Evolutionary conservation across 257 asterid genomes (phyloP), one percentile per base, ranked within the genome.

Genomic region (Knoxia roxburghii): DNA sequence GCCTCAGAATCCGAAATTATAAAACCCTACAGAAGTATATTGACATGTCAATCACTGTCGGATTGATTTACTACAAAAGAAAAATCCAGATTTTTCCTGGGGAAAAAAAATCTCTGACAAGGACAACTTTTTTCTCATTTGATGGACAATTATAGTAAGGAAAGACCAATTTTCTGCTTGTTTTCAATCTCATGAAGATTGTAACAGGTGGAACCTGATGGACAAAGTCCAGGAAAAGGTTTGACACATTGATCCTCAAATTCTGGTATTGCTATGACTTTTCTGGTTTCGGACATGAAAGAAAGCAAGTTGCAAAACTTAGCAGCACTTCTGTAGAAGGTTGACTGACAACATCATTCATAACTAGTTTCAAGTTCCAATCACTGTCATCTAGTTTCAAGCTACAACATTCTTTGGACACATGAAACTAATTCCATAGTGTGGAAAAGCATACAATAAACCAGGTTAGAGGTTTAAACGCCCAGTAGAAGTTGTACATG

Each of bases 1-100:
- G 80, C 98, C 79, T 87, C 91, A 11, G 89, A 77, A 69, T 91
- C 98, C 21, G 98, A 79, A 68, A 91, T 91, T 67, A 91, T 76
- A 68, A 88, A 82, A 23, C 93, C 95, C 96, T 89, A 70, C 71
- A 82, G 32, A 15, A 70, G 66, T 56, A 14, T 29, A 55, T 11
- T 54, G 39, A 41, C 7, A 11, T 55, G 67, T 64, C 29, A 64
- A 18, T 11, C 24, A 26, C 37, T 64, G 12, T 30, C 27, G 41
- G n/a, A 64, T 11, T 26, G 18, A 64, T 15, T 24, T 49, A 45
- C 56, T 18, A 21, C 23, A 41, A 29, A 56, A 58, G 17, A n/a
- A 58, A 0, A 4, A 41, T 20, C 29, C 15, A 2, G 1, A 41
- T 5, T 41, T 24, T 41, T 62, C 39, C n/a, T 17, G 54, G 35